Evolutionary conservation across 2,329 filamentous ascomycete genomes (phyloP), one percentile per base, ranked within the genome.

Genomic region (Alternaria sp.): DNA sequence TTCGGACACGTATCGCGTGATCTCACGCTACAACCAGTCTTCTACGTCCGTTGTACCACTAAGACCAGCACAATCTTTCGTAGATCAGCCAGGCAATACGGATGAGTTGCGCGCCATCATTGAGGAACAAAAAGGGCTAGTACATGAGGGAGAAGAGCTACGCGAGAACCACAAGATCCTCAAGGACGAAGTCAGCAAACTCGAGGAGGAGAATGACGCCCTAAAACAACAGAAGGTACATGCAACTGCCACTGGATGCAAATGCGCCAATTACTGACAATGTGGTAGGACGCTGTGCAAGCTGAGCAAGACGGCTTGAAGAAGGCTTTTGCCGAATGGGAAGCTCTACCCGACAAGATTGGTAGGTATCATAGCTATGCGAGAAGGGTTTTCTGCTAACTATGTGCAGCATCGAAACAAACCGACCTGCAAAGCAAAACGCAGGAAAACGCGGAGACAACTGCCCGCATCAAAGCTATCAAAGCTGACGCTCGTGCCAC

Each of bases 1-100:
- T 4, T 86, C 82, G 15, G 86, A 89, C 15, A 69, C 67, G 8
- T 77, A 63, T 77, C 85, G 84, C 20, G 86, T 96, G 55, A 85
- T 84, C 6, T 88, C 92, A 15, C 89, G 95, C 51, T 97, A 97
- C 78, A 93, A 93, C 3, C 87, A 91, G 14, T 88, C 87, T 51
- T 93, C 92, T 2, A 94, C 92, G 1, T 84, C 85, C 21, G 89
- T 91, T 14, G 87, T 84, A 37, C 83, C 83, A 58, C 82, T 97
- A 14, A 83, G 79, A 15, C 80, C 79, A 2, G 93, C 93, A 5
- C 82, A 77, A 37, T 87, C 87, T 73, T 97, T 96, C 89, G 94
- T 90, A 1, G 89, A 93, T 49, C 89, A 92, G 65, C 90, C 92
- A 4, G 86, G 94, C 7, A 92, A 97, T 74, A 81, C 82, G 5